phyloP scores from a whole-genome alignment of 352 stramenopile genomes.

The Plasmopara halstedii region DNA sequence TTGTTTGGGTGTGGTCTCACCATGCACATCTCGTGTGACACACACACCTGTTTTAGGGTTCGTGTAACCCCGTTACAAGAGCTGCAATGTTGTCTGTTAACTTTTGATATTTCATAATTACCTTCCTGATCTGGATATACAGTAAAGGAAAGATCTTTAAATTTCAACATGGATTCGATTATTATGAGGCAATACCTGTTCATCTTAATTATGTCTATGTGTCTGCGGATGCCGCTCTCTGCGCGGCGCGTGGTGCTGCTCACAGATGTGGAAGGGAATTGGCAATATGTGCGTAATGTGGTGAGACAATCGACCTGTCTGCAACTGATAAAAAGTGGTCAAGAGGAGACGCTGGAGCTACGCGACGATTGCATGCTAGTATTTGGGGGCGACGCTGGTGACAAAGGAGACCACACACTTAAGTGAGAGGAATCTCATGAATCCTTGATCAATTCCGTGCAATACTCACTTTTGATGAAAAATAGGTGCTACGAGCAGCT shows the following conservation, averaged over 20 bases:
- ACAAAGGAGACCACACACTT: slow-evolving; percentile 88
- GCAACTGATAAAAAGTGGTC: slow-evolving; percentile 17
- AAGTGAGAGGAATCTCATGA: slow-evolving; percentile 37
- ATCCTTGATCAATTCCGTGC: too few relatives aligned
- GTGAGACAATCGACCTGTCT: slow-evolving; percentile 56
- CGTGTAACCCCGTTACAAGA: too few relatives aligned
- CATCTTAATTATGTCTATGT: not conserved
- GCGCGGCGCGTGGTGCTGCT: slow-evolving; percentile 52
- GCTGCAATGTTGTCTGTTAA: too few relatives aligned
- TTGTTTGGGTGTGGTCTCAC: too few relatives aligned
- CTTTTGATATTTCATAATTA: too few relatives aligned
- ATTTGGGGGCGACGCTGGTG: slow-evolving; percentile 86
- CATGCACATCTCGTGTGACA: too few relatives aligned
- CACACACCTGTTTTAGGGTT: too few relatives aligned
- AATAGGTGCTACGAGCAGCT: slow-evolving; percentile 73
- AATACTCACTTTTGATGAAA: not conserved
- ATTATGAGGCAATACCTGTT: not conserved
- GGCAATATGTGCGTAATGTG: slow-evolving; percentile 64
- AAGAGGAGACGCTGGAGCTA: slow-evolving; percentile 42
- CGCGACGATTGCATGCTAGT: slow-evolving; percentile 74
- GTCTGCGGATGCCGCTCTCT: not conserved
- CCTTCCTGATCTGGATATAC: too few relatives aligned
- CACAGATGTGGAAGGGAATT: slow-evolving; percentile 80
- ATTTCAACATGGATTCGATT: too few relatives aligned
- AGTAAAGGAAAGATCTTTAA: too few relatives aligned